Base-by-base conservation (phyloP, 2,329 filamentous ascomycete species). In the Calonectria naviculata region DNA sequence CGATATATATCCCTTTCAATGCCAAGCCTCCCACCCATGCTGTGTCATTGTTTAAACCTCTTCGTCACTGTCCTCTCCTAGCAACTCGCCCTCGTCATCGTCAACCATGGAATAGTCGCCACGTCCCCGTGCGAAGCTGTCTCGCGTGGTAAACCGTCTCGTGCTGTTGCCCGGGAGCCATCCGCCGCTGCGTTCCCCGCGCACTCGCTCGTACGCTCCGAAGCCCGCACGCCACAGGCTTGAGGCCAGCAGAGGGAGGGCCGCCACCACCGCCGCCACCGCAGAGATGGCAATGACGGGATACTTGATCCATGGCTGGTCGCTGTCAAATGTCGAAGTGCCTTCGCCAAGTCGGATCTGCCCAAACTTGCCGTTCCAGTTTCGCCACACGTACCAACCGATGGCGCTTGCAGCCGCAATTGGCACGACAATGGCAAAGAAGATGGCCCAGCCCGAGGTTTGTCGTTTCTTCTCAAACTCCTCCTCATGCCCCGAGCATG, bases 41-140 rank as follows among this genome's bases (percentile, higher is more conserved):
- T 24, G n/a, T 36, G 24, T 41, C 15, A 44, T 82, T n/a, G n/a
- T n/a, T n/a, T 74, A 85, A 44, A 93, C 93, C 72, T 98, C 96
- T 80, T 98, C 95, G 75, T 98, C 96, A 76, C 95, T 95, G 71
- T 97, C 95, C 76, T 98, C 96, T 1, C 97, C 97, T 41, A 99
- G 85, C 76, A 99, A 85, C 86, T 98, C 96, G 60, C 96, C 96
- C 82, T 98, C 97, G 80, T 98, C 97, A 62, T 97, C 94, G 78
- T 97, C 95, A 63, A 98, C 95, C 78, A 93, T 89, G 19, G 92
- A 91, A 82, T 98, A 98, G 82, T 98, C 94, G n/a, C 93, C 93
- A 67, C 94, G 90, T 1, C 94, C 93, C 68, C 95, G 90, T 6
- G 95, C 93, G 84, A 99, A 99, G 72, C 94, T 96, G 79, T 94